phyloP scores from a whole-genome alignment of 1,284 basidiomycete genomes.

The Ganoderma sinense region DNA sequence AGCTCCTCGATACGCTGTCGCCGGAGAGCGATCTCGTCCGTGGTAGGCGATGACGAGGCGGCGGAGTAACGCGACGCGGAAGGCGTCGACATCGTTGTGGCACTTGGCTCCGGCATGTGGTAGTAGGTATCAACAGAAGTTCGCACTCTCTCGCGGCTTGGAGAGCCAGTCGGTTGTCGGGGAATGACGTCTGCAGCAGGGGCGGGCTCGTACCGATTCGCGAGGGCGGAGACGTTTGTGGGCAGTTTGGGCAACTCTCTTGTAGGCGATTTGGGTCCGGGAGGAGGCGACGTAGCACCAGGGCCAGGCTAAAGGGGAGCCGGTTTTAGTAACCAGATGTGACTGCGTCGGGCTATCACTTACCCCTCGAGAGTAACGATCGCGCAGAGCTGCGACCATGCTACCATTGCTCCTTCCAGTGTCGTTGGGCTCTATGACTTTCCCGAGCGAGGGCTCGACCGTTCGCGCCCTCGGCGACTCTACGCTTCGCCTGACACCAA shows the following conservation, averaged over 20 bases:
- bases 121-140: conserved; percentile 28
- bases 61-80: conserved; percentile 23
- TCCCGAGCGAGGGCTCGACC: conserved; percentile 30
- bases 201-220: conserved; percentile 60
- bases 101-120: conserved; percentile 25
- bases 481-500: conserved; percentile 37
- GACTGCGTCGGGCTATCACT: conserved; percentile 34
- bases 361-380: conserved; percentile 66
- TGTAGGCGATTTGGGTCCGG: conserved; percentile 48
- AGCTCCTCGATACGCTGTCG: conserved; percentile 58
- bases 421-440: conserved; percentile 40
- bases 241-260: conserved; percentile 69
- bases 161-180: conserved; percentile 39
- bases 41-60: conserved; percentile 9
- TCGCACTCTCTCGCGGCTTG: conserved; percentile 30
- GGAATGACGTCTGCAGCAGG: conserved; percentile 1
- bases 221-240: conserved; percentile 70
- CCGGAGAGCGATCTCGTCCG: conserved; percentile 42
- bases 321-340: conserved; percentile 1
- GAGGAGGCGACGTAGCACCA: conserved; percentile 58
- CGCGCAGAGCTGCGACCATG: conserved; percentile 73
- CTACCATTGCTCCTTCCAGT: conserved; percentile 57
- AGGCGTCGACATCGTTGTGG: conserved; percentile 11
- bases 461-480: conserved; percentile 18
- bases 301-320: conserved; percentile 44